Evolutionary conservation across 805 yeast genomes (phyloP), one percentile per base, ranked within the genome.

Genomic region (Lipomyces orientalis): DNA sequence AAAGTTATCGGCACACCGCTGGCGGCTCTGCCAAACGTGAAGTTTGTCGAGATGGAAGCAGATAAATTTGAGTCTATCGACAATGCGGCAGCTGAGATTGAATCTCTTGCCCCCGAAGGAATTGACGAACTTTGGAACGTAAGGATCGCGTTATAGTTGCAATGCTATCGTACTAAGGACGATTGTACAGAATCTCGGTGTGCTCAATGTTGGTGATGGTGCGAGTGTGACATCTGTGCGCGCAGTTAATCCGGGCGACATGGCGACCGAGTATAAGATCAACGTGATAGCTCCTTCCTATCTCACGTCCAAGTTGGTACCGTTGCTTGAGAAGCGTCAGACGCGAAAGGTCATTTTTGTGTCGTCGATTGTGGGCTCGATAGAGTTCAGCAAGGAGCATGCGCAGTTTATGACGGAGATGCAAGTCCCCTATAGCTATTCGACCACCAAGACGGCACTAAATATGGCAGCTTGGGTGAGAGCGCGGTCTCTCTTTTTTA

Each of bases 261-360:
- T 25, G 29, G 29, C 29, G 29, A 25, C 2, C 29, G 29, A 25
- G 29, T 25, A 25, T 25, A 25, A 25, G 29, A 52, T 29, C 56
- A 52, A 52, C 56, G 19, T 29, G 12, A 29, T 52, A n/a, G 56
- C 29, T n/a, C 56, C 56, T 2, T 19, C 56, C 2, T 52, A n/a
- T 19, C 25, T 52, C 56, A 52, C 56, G n/a, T 52, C 56, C 19
- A 52, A 52, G 56, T 29, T 52, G 19, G 3, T 52, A 10, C 56
- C 56, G 2, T 52, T 52, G 5, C 56, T 52, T 22, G 56, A 10
- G 29, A 52, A 52, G 19, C n/a, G 25, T 19, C 29, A 52, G 56
- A 12, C 56, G 12, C 2, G 25, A 29, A 52, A 52, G 56, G 3
- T 52, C 29, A 29, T 52, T 12, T 52, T 52, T 22, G 3, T 52